phyloP scores from a whole-genome alignment of 2,329 filamentous ascomycete species.

The Fusarium sp. region DNA sequence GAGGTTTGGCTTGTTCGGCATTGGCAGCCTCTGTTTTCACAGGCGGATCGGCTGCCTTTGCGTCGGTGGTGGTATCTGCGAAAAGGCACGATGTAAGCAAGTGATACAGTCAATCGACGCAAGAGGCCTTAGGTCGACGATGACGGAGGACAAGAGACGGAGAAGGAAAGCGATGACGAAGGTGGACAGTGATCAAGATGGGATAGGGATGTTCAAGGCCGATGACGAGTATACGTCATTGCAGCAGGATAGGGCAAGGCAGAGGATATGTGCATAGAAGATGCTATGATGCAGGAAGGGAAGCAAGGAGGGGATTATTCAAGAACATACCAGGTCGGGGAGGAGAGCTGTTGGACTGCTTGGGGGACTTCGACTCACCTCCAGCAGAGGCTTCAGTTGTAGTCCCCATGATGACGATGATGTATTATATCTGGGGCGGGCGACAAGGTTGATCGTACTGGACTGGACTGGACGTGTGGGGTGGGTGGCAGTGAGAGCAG shows the following conservation, averaged over 20 bases:
- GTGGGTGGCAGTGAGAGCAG: constrained; percentile 47
- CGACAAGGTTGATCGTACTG: constrained; percentile 46
- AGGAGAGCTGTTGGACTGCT: constrained; percentile 59
- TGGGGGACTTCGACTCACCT: constrained; percentile 64
- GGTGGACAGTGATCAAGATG: constrained; percentile 19
- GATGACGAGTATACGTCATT: constrained; percentile 48
- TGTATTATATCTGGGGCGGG: constrained; percentile 57
- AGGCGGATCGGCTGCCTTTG: constrained; percentile 60
- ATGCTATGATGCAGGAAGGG: constrained; percentile 7
- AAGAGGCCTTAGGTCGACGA: constrained; percentile 26
- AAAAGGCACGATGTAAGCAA: constrained; percentile 42
- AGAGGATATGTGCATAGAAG: constrained; percentile 1
- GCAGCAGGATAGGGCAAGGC: constrained; percentile 16
- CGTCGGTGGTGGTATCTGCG: constrained; percentile 60
- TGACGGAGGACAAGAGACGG: constrained; percentile 30
- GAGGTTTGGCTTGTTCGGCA: constrained; percentile 72
- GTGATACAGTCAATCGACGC: constrained; percentile 30
- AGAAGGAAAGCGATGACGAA: constrained; percentile 41
- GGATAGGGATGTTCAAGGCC: constrained; percentile 33
- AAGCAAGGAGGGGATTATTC: constrained; percentile 19
- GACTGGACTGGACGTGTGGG: constrained; percentile 47
- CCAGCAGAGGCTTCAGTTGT: constrained; percentile 56
- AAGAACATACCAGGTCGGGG: constrained; percentile 59
- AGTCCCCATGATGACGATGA: constrained; percentile 64
- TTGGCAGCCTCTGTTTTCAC: constrained; percentile 66